These are phyloP conservation scores for Tulasnella sp. DNA, from an alignment of 768 basidiomycete species.

Conservation along the genomic window DNA sequence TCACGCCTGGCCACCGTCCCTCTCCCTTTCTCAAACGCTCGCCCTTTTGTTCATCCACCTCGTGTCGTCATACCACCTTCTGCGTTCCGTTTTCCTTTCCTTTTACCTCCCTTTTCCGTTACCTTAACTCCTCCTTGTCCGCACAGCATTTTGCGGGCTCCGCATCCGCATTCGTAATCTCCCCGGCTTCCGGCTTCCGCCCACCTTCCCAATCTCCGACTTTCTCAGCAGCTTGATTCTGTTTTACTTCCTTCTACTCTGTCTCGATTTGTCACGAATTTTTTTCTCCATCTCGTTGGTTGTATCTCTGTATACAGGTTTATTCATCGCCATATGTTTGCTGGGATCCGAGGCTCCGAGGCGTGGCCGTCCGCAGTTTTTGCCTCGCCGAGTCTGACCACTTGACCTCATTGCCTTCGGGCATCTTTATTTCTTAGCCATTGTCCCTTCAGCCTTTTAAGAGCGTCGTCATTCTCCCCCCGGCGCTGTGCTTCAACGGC, in stretches of 20 bases:
- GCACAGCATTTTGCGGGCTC: neutral
- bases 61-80: neutral
- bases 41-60: neutral
- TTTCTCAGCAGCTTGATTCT: neutral
- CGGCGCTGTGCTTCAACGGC: neutral
- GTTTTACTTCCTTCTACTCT: neutral
- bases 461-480: neutral
- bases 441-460: neutral
- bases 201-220: neutral
- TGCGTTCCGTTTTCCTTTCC: neutral
- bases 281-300: neutral
- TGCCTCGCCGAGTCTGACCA: neutral
- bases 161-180: constrained; percentile 1
- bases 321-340: constrained; percentile 6
- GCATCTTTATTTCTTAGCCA: neutral
- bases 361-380: neutral
- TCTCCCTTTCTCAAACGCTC: neutral
- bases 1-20: neutral
- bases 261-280: neutral
- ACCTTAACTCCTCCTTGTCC: neutral
- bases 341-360: neutral
- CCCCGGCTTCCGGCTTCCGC: neutral
- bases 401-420: neutral
- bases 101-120: neutral
- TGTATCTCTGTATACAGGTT: constrained; percentile 11